phyloP scores from a whole-genome alignment of 2,329 filamentous ascomycete genomes.

The Pestalotiopsis sp. region DNA sequence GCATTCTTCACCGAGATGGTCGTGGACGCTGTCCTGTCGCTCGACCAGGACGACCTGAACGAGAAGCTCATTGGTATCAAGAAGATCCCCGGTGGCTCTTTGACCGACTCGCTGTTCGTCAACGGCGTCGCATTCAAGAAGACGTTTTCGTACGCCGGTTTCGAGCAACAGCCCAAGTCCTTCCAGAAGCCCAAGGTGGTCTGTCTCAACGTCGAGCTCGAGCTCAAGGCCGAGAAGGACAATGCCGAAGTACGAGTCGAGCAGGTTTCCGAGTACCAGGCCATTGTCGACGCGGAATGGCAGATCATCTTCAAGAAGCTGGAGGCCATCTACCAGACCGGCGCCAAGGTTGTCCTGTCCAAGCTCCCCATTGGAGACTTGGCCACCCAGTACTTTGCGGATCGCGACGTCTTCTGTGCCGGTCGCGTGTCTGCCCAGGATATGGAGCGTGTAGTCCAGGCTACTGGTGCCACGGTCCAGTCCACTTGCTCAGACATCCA shows the following conservation, averaged over 20 bases:
- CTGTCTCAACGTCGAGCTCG: constrained; percentile 95
- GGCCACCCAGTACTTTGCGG: constrained; percentile 96
- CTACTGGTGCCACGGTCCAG: constrained; percentile 88
- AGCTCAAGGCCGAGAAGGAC: constrained; percentile 98
- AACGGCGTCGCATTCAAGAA: constrained; percentile 99
- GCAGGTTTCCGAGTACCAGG: constrained; percentile 98
- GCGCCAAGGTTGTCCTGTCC: constrained; percentile 95
- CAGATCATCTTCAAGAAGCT: constrained; percentile 99
- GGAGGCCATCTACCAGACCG: constrained; percentile 89
- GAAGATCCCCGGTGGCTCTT: constrained; percentile 94
- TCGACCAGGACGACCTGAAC: constrained; percentile 96
- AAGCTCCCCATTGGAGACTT: constrained; percentile 97
- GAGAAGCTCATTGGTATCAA: constrained; percentile 98
- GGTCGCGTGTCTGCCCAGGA: constrained; percentile 90
- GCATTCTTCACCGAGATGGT: constrained; percentile 99
- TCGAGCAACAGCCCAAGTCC: constrained; percentile 97
- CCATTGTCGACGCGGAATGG: constrained; percentile 99
- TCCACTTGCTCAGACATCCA: constrained; percentile 97
- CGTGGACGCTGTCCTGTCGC: constrained; percentile 90
- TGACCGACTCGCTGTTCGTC: constrained; percentile 95
- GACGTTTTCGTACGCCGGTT: constrained; percentile 98
- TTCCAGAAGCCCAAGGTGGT: constrained; percentile 96
- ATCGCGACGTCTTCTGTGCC: constrained; percentile 97
- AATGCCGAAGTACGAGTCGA: constrained; percentile 98
- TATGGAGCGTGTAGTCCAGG: constrained; percentile 94